A percentile compares a stretch with the other conserved stretches of the same genome.
phyloP scores from a whole-genome alignment of 352 stramenopile species.

The Phytophthora fragariaefolia region DNA sequence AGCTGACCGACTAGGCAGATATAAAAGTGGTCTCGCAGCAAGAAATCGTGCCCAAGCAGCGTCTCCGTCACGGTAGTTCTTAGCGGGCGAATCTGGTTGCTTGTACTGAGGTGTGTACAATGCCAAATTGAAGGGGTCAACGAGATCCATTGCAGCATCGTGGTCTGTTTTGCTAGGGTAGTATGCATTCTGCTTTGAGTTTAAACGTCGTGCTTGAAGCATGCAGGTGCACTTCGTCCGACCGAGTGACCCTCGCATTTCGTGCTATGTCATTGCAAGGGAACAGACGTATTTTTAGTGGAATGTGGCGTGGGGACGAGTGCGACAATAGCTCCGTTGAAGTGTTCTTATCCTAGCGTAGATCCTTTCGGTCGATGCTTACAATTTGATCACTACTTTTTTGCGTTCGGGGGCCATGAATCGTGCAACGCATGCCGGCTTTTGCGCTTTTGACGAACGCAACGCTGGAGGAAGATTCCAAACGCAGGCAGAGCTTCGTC shows the following conservation, averaged over 20 bases:
- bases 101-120: constrained; percentile 53
- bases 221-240: background rate
- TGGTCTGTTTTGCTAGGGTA: background rate
- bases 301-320: constrained; percentile 13
- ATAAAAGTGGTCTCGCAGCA: constrained; percentile 40
- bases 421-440: constrained; percentile 64
- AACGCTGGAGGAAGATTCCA: constrained; percentile 79
- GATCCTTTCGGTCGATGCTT: background rate
- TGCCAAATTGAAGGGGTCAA: constrained; percentile 40
- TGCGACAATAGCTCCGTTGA: constrained; percentile 10
- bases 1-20: constrained; percentile 52
- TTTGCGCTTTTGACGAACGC: constrained; percentile 80
- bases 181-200: background rate
- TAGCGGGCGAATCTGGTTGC: constrained; percentile 9
- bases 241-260: background rate
- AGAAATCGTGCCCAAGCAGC: constrained; percentile 48
- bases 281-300: constrained; percentile 35
- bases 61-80: constrained; percentile 30
- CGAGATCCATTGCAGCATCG: constrained; percentile 1
- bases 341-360: constrained; percentile 27
- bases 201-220: constrained; percentile 1
- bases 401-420: constrained; percentile 45
- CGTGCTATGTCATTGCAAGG: constrained; percentile 1
- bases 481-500: constrained; percentile 76
- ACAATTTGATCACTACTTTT: constrained; percentile 10